Evolutionary conservation across 305 asterid species (phyloP), one percentile per base, ranked within the genome.

Genomic region (Fraxinus baroniana): DNA sequence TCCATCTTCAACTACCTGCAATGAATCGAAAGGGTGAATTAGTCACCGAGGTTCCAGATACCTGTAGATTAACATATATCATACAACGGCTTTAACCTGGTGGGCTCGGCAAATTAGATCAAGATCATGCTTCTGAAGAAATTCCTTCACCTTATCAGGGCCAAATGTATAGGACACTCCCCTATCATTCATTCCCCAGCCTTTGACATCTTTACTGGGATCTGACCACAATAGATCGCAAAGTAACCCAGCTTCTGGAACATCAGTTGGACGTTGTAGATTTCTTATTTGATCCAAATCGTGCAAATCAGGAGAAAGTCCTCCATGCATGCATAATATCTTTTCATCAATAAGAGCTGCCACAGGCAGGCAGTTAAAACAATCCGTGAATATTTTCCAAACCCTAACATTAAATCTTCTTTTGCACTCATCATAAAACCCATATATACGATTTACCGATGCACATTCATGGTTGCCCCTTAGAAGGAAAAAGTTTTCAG

Each of bases 401-500:
- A 94, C 74, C 32, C 93, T 87, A 71, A 92, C 93, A 37, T 89
- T 94, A 77, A 94, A 94, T 77, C 97, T 91, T 74, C 98, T 80
- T 64, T 94, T 94, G 86, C 98, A 94, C 86, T 94, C 98, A 39
- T 94, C 97, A 10, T 94, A 94, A 83, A 94, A 94, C 41, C 97
- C 98, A 77, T 94, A 91, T 80, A 92, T 91, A 82, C 98, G 97
- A 57, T 94, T 94, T 60, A 94, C 93, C n/a, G 97, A 92, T 33
- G 97, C 98, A 78, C 98, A 94, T 85, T 94, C 98, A 70, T 94
- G 98, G 86, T 94, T 94, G 74, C 98, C 98, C 89, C 98, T 90
- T 79, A 94, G 91, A 86, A 93, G 89, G 89, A 93, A 93, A 84
- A 93, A 91, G 89, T 93, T 93, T 20, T 90, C 95, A 0, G 94